phyloP scores from a whole-genome alignment of 2,329 filamentous ascomycete genomes.

The Fusarium drepaniforme region DNA sequence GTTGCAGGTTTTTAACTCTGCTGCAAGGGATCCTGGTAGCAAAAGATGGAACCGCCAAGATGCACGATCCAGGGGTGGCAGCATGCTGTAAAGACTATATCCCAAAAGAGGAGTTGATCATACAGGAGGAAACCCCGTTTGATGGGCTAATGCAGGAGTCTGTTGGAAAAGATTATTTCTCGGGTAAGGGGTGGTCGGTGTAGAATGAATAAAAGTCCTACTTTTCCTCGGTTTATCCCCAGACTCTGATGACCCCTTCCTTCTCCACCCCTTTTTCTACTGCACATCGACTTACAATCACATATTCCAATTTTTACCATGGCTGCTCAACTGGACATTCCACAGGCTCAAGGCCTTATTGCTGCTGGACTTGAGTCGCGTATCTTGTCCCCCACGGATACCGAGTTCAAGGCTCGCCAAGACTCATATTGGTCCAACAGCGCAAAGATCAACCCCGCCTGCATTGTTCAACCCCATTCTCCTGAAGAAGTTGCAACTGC shows the following conservation, averaged over 20 bases:
- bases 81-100: neutral
- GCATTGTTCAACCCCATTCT: constrained; percentile 24
- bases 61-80: neutral
- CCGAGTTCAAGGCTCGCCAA: constrained; percentile 25
- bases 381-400: constrained; percentile 13
- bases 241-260: neutral
- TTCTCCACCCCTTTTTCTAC: neutral
- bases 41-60: neutral
- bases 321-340: neutral
- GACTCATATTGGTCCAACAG: constrained; percentile 37
- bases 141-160: neutral
- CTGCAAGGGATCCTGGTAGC: neutral
- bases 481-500: constrained; percentile 14
- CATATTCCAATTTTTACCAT: neutral
- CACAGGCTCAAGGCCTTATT: constrained; percentile 14
- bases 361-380: constrained; percentile 21
- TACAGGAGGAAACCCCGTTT: neutral
- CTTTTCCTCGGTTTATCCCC: neutral
- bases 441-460: constrained; percentile 29
- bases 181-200: neutral
- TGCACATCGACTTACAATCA: neutral
- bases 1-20: neutral
- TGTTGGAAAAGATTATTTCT: neutral
- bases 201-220: neutral
- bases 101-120: neutral